Evolutionary conservation across 2,329 filamentous ascomycete species (phyloP).

Genomic region (Phyllosticta paracitricarpa): DNA sequence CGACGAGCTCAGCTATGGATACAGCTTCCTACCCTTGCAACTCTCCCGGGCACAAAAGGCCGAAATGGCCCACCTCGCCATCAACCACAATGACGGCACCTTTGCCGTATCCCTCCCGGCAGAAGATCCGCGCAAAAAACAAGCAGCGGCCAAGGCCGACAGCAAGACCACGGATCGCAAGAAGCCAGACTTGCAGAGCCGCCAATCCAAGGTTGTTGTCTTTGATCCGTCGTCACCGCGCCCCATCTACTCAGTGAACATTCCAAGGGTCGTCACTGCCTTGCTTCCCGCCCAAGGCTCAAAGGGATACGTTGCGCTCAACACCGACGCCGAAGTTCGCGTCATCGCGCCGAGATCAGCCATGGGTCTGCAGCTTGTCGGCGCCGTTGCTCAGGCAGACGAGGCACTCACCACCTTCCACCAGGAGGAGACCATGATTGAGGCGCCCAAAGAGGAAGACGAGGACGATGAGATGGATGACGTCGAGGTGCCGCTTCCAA

Average conservation of each 20-base stretch:
- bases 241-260: conserved; percentile 48
- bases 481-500: neutral
- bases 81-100: conserved; percentile 47
- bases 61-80: conserved; percentile 52
- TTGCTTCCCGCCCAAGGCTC: conserved; percentile 54
- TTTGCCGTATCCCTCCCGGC: conserved; percentile 33
- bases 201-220: conserved; percentile 45
- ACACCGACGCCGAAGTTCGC: conserved; percentile 64
- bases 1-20: conserved; percentile 60
- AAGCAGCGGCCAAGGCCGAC: conserved; percentile 20
- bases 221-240: conserved; percentile 54
- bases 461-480: conserved; percentile 19
- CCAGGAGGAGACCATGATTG: conserved; percentile 13
- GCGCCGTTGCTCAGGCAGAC: conserved; percentile 19
- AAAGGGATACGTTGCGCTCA: conserved; percentile 65
- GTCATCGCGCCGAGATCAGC: conserved; percentile 25
- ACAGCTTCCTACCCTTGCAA: conserved; percentile 44
- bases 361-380: conserved; percentile 18
- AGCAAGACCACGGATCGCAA: conserved; percentile 6
- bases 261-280: conserved; percentile 51
- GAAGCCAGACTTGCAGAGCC: conserved; percentile 24
- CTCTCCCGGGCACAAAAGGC: conserved; percentile 26
- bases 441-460: conserved; percentile 17
- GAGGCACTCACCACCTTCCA: conserved; percentile 17
- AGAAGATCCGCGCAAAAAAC: conserved; percentile 18